phyloP scores from a whole-genome alignment of 345 rosid genomes.

The Arabis alpina region DNA sequence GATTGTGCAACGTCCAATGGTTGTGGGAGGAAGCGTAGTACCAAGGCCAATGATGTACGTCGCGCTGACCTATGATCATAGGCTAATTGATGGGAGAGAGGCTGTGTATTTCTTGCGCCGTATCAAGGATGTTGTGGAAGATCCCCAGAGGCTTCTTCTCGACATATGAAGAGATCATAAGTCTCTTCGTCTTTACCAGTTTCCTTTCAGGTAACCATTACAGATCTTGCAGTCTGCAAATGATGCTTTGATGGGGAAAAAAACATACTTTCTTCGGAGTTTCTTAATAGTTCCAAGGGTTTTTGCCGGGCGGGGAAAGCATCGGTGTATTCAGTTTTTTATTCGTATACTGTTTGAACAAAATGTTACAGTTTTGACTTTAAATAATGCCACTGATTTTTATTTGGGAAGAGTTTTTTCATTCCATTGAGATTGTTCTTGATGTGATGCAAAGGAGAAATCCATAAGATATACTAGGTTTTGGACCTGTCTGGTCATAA shows the following conservation, averaged over 20 bases:
- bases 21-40: constrained; percentile 72
- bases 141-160: constrained; percentile 83
- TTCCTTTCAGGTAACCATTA: constrained; percentile 35
- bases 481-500: no score
- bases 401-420: constrained; percentile 42
- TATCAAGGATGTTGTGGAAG: constrained; percentile 87
- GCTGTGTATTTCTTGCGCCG: constrained; percentile 89
- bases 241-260: constrained; percentile 19
- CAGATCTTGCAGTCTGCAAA: constrained; percentile 25
- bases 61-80: constrained; percentile 84
- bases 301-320: constrained; percentile 41
- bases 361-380: constrained; percentile 32
- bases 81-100: constrained; percentile 94
- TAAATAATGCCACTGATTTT: constrained; percentile 38
- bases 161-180: constrained; percentile 51
- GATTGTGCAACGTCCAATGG: constrained; percentile 82
- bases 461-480: no score
- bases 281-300: constrained; percentile 32
- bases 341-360: constrained; percentile 33
- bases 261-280: constrained; percentile 7
- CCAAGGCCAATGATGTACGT: constrained; percentile 95
- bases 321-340: constrained; percentile 30
- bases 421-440: constrained; percentile 59
- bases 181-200: constrained; percentile 27
- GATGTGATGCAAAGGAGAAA: background rate